Base-by-base conservation (phyloP, 2,329 filamentous ascomycete species). In the Calonectria pseudoreteaudii region DNA sequence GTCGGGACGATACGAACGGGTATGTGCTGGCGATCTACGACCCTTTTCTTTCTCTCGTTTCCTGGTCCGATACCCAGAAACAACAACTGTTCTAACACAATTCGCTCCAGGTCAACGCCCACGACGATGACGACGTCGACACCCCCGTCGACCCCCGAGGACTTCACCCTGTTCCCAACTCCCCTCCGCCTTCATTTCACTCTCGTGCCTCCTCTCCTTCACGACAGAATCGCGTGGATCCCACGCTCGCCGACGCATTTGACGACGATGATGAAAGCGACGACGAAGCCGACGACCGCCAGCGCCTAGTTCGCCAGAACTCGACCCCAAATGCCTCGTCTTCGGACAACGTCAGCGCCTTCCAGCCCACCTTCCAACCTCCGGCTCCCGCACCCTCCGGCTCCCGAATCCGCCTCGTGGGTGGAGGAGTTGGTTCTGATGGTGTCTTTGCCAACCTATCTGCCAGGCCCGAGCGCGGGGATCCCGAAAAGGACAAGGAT, bases 371-470 rank as follows among this genome's bases (percentile, higher is more conserved):
- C 13, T 50, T 64, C 30, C 76, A 74, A 20, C 60, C 73, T 16
- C 71, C 74, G 62, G 76, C 72, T 50, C 74, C 77, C 28, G 66
- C 76, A 23, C 81, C 79, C 70, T 86, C 83, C 70, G 85, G 80
- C n/a, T 86, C 83, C 38, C 87, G 91, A 75, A 75, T 80, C 52
- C 74, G 77, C 70, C 89, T 94, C 2, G 92, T 95, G 74, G 94
- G 95, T 53, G 91, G 93, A 68, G 93, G 93, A 30, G 91, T 92
- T n/a, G 93, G 94, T 69, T 95, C 95, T 65, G 97, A 98, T 85
- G 97, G 97, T 74, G 97, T 99, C 31, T 99, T 98, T 86, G 97
- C 96, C 69, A 99, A 99, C 83, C 86, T 99, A 78, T 95, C 92
- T 78, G 97, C 97, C 18, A 96, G 98, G 83, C 96, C 96, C 0